These are phyloP conservation scores for Coemansia sp. DNA, from an alignment of 371 early-diverging fungal species.

Conservation along the genomic window DNA sequence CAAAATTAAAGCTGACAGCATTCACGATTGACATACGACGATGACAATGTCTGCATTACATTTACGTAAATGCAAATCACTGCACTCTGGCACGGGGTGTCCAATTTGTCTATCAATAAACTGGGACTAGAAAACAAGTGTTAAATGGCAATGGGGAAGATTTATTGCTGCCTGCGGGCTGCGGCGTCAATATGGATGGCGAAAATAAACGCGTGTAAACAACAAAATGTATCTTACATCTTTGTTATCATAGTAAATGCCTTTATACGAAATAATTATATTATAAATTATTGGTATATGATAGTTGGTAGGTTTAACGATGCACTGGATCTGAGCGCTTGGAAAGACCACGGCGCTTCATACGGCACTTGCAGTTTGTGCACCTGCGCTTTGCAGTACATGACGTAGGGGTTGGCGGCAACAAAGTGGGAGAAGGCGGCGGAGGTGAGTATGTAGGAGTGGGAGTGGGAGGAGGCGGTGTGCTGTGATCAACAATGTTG, in stretches of 20 bases:
- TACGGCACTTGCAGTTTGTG: constrained; percentile 4
- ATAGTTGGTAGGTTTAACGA: not conserved
- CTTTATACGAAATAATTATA: not conserved
- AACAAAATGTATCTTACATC: too few species aligned
- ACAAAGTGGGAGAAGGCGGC: not conserved
- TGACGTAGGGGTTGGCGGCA: constrained; percentile 11
- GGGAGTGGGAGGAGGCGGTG: constrained; percentile 7
- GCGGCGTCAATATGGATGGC: too few species aligned
- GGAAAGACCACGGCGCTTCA: not conserved
- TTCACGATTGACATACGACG: not conserved
- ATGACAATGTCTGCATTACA: not conserved
- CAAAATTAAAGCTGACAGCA: not conserved
- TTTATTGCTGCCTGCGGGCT: too few species aligned
- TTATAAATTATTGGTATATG: not conserved
- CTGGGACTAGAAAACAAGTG: not conserved
- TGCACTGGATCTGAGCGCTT: not conserved
- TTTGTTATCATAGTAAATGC: not conserved
- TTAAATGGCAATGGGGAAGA: too few species aligned
- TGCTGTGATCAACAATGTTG: constrained; percentile 21
- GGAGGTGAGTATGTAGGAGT: not conserved
- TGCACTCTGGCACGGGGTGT: not conserved
- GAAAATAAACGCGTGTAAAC: too few species aligned
- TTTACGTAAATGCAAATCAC: not conserved
- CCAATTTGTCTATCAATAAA: not conserved
- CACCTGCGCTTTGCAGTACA: not conserved